Evolutionary conservation across 495 filamentous ascomycete species (phyloP), one percentile per base, ranked within the genome.

Genomic region (Hyphodiscus hymeniophilus): DNA sequence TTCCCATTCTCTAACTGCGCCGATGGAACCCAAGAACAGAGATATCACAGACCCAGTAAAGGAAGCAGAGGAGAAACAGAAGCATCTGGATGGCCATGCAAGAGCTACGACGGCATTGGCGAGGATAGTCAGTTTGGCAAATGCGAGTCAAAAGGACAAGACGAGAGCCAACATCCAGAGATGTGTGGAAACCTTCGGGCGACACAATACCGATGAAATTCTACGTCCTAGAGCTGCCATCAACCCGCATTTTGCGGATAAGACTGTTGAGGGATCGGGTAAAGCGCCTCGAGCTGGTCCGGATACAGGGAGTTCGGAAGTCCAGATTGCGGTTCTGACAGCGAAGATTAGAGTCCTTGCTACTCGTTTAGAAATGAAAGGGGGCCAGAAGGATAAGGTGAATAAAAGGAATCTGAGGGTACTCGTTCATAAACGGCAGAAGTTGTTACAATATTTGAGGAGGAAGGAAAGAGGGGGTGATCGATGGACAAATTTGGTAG

Each of bases 321-420:
- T 99, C 38, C 92, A 99, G 71, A 88, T 90, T 53, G 90, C 89
- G n/a, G 92, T 99, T 54, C 66, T 99, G 62, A 99, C 92, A 7
- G 76, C 87, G 39, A 96, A 96, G 72, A 99, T 99, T 58, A 67
- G 86, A 44, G 83, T 85, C 35, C 64, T 97, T 41, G 79, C 83
- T 26, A 69, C 80, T 50, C 71, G 75, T 42, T 59, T 87, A 44
- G 72, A 76, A 59, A 69, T 60, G 26, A 63, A 66, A 38, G 71
- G 72, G 26, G 73, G 69, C 10, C 59, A 74, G 49, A 80, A 71
- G 48, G 92, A 99, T 61, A 96, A 92, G 71, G 77, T 88, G 56
- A 96, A 95, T 67, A 95, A 92, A 74, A 76, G 89, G 54, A 94
- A 92, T 70, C 57, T 99, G 59, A 70, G 85, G 45, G 45, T 89